Percentiles rank a stretch among this genome's conserved stretches.
phyloP scores from a whole-genome alignment of 2,329 filamentous ascomycete species.

The Xylaria sp. region DNA sequence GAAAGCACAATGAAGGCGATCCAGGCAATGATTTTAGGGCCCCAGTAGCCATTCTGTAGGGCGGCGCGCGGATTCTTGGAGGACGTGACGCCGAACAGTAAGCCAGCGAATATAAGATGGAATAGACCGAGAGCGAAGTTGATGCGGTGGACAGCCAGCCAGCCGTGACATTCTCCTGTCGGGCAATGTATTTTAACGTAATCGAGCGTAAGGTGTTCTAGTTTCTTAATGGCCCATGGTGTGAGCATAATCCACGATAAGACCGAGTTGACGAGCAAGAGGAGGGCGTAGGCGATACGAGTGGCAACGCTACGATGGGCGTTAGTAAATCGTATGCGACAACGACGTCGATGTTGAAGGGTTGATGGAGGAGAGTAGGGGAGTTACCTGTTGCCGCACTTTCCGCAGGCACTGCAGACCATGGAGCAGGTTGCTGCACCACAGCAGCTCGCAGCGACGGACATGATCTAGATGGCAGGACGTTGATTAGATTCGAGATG shows the following conservation, averaged over 20 bases:
- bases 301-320: constrained; percentile 79
- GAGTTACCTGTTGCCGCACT: constrained; percentile 89
- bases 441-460: constrained; percentile 89
- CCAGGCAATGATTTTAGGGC: constrained; percentile 93
- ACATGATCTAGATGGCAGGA: constrained; percentile 67
- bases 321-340: constrained; percentile 24
- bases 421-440: constrained; percentile 96
- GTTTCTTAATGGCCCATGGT: constrained; percentile 95
- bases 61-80: constrained; percentile 88
- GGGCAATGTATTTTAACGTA: constrained; percentile 96
- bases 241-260: constrained; percentile 99
- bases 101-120: constrained; percentile 84
- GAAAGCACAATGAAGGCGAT: constrained; percentile 85
- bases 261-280: constrained; percentile 96
- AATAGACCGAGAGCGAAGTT: constrained; percentile 97
- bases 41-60: constrained; percentile 99
- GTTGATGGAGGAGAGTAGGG: constrained; percentile 6
- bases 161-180: constrained; percentile 91
- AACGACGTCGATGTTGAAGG: neutral
- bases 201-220: constrained; percentile 90
- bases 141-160: constrained; percentile 95
- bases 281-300: constrained; percentile 93
- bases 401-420: constrained; percentile 93
- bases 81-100: constrained; percentile 86
- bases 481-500: constrained; percentile 22